Evolutionary conservation across 108 stramenopile species (phyloP), one percentile per base, ranked within the genome.

Genomic region (Cylindrotheca closterium): DNA sequence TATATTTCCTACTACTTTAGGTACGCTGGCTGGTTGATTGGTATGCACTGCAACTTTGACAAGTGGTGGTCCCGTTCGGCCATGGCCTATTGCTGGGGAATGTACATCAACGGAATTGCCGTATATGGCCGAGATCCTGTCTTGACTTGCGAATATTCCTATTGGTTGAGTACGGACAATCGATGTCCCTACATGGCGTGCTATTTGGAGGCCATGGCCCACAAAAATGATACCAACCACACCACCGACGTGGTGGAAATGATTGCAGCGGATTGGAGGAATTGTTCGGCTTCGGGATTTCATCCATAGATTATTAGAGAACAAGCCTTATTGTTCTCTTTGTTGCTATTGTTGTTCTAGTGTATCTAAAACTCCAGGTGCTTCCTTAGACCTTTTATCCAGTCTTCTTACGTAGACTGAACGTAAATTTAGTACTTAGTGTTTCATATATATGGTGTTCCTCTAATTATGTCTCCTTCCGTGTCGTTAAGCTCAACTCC

Each of bases 71-170:
- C 63, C 31, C 61, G 70, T 12, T 51, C 68, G 26, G 64, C 73
- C 30, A 76, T 81, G 72, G 86, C 86, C n/a, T 87, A 59, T 33
- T 77, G 69, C 49, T 74, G 63, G 63, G 85, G 85, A 4, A 70
- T 64, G 46, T 87, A 87, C 51, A 78, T 87, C 19, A 87, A 87
- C 60, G 86, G 86, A 0, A 80, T 87, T 68, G 74, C 79, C 17
- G 86, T 85, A 1, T 91, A 87, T 60, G 89, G 89, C 3, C 57
- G 89, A 63, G 89, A 91, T 70, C 89, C 89, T 0, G 72, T 87
- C 26, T 60, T 87, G 59, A 86, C 79, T 10, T 91, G 89, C 51
- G 81, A 79, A 4, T 81, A 85, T 71, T 71, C 84, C 2, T 81
- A 70, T 32, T 91, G 77, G 59, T 25, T 78, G 34, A 79, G 65